Evolutionary conservation across 805 yeast genomes (phyloP).

Genomic region (Wickerhamomyces ciferrii): DNA sequence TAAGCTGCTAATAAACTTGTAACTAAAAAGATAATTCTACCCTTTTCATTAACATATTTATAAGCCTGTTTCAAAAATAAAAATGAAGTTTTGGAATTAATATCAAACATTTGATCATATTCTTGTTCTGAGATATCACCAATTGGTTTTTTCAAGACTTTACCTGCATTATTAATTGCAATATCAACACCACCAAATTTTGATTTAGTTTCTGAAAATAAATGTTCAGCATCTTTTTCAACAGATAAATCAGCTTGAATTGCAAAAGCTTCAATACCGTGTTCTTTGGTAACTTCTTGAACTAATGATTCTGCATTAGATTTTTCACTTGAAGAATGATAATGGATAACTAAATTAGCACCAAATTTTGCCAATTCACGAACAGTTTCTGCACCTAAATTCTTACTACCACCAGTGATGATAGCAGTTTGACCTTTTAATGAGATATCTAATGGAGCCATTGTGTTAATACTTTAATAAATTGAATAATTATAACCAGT

Average conservation of each 20-base stretch:
- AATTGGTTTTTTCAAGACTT: constrained; percentile 57
- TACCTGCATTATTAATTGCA: constrained; percentile 67
- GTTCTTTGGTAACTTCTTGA: constrained; percentile 27
- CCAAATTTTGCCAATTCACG: constrained; percentile 51
- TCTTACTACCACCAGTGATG: constrained; percentile 60
- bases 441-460: constrained; percentile 20
- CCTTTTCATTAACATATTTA: constrained; percentile 41
- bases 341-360: constrained; percentile 48
- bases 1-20: constrained; percentile 66
- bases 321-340: constrained; percentile 39
- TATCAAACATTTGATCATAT: constrained; percentile 45
- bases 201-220: constrained; percentile 40
- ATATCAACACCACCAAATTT: constrained; percentile 49
- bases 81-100: constrained; percentile 58
- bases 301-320: constrained; percentile 31
- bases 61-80: constrained; percentile 56
- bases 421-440: constrained; percentile 43
- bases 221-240: constrained; percentile 34
- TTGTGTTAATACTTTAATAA: neutral
- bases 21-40: constrained; percentile 51
- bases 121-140: constrained; percentile 48
- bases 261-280: constrained; percentile 31
- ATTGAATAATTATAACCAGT: neutral
- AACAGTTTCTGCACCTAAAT: constrained; percentile 51
- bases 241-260: constrained; percentile 19